Conservation (phyloP, 495 filamentous ascomycete genomes). For the Xylaria longipes region DNA sequence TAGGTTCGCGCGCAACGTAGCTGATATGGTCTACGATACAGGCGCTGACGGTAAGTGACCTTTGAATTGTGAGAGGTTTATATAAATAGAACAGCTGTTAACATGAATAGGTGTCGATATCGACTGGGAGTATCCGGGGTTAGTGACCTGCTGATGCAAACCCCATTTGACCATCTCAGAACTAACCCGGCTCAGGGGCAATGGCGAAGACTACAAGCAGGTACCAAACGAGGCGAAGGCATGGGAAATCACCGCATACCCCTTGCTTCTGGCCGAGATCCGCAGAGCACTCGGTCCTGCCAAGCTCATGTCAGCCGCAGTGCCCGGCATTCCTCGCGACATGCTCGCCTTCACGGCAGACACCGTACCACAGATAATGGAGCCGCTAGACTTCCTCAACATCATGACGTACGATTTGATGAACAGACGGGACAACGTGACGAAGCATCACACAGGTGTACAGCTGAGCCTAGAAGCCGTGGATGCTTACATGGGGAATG, state of each 20-base stretch:
- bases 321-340: constrained; percentile 69
- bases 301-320: constrained; percentile 72
- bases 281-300: constrained; percentile 63
- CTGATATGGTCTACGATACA: constrained; percentile 64
- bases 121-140: constrained; percentile 83
- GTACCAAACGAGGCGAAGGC: constrained; percentile 66
- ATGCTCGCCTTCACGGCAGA: constrained; percentile 76
- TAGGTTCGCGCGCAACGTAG: constrained; percentile 69
- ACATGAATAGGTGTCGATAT: constrained; percentile 61
- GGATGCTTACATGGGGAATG: constrained; percentile 65
- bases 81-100: constrained; percentile 12
- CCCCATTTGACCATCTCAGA: background rate
- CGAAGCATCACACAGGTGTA: constrained; percentile 70
- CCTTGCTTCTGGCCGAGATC: constrained; percentile 65
- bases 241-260: constrained; percentile 70
- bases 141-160: constrained; percentile 18
- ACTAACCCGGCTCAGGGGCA: constrained; percentile 58
- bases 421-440: constrained; percentile 74
- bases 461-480: constrained; percentile 60
- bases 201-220: constrained; percentile 76
- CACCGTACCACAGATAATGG: constrained; percentile 67
- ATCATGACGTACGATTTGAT: constrained; percentile 83
- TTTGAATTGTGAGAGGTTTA: background rate
- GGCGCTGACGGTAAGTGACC: constrained; percentile 64
- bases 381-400: constrained; percentile 74